These are phyloP conservation scores for Picochlorum sp. DNA, from an alignment of 139 green algal genomes.

Conservation along the genomic window DNA sequence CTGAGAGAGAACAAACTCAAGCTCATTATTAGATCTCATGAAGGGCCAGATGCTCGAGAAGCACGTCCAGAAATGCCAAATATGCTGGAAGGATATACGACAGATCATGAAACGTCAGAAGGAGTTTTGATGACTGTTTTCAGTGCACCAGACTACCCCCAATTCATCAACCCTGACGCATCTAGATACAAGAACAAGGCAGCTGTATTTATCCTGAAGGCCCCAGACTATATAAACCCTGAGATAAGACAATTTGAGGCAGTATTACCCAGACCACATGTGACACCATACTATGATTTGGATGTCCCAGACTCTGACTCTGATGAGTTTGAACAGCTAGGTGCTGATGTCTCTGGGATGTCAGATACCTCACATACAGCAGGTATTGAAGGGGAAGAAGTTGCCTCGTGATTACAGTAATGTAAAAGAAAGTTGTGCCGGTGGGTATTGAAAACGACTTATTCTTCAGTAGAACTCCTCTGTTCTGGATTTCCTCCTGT, in stretches of 20 bases:
- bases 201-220: slow-evolving; percentile 56
- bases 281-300: slow-evolving; percentile 33
- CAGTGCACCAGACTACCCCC: slow-evolving; percentile 88
- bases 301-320: slow-evolving; percentile 32
- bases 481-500: too few relatives aligned
- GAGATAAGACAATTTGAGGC: slow-evolving; percentile 51
- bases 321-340: slow-evolving; percentile 36
- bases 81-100: slow-evolving; percentile 65
- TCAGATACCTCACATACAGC: too few relatives aligned
- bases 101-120: slow-evolving; percentile 71
- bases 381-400: too few relatives aligned
- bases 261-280: slow-evolving; percentile 39
- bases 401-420: too few relatives aligned
- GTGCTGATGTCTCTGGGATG: slow-evolving; percentile 25
- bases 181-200: slow-evolving; percentile 55
- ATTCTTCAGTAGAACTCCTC: too few relatives aligned
- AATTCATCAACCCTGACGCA: slow-evolving; percentile 36
- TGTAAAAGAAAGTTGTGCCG: too few relatives aligned
- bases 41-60: slow-evolving; percentile 88
- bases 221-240: slow-evolving; percentile 43
- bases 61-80: slow-evolving; percentile 52
- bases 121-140: slow-evolving; percentile 83
- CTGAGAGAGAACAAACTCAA: slow-evolving; percentile 42
- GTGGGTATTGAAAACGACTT: too few relatives aligned
- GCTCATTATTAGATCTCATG: slow-evolving; percentile 68